Conservation (phyloP, 176 grass and related monocot species). For the Triticum timopheevii region DNA sequence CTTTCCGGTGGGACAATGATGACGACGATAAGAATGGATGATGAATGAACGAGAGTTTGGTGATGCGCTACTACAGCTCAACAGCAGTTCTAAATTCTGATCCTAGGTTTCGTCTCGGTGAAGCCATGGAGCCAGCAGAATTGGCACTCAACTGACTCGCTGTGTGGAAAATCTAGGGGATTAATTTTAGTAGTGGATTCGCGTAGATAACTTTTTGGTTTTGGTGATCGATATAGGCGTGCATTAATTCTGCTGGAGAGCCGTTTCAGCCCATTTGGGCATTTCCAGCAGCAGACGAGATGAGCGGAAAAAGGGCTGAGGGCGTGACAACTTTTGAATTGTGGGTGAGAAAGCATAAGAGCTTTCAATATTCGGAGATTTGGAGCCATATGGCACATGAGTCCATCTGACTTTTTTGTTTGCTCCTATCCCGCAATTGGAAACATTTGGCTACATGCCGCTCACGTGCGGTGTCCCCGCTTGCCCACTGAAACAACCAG, state of each 20-base stretch:
- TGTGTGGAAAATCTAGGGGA: no score
- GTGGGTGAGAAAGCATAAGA: background rate
- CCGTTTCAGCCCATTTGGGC: no score
- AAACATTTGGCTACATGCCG: slow-evolving; percentile 29
- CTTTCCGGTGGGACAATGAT: background rate
- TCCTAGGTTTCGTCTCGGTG: background rate
- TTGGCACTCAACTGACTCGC: background rate
- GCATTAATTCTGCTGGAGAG: background rate
- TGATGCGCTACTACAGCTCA: background rate
- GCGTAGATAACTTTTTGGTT: no score
- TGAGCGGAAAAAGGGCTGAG: background rate
- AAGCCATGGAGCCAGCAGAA: background rate
- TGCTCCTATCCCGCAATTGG: background rate
- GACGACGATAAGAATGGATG: background rate
- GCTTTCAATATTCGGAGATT: background rate
- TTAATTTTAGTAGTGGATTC: background rate
- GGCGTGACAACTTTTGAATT: slow-evolving; percentile 3
- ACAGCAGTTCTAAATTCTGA: background rate
- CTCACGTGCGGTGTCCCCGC: slow-evolving; percentile 17
- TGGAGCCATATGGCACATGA: slow-evolving; percentile 3
- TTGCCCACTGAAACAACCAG: background rate
- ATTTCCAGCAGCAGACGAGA: background rate
- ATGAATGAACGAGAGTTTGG: background rate
- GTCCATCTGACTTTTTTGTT: slow-evolving; percentile 6
- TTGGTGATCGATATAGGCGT: no score